Evolutionary conservation across 305 asterid species (phyloP).

Genomic region (Fraxinus nigra): DNA sequence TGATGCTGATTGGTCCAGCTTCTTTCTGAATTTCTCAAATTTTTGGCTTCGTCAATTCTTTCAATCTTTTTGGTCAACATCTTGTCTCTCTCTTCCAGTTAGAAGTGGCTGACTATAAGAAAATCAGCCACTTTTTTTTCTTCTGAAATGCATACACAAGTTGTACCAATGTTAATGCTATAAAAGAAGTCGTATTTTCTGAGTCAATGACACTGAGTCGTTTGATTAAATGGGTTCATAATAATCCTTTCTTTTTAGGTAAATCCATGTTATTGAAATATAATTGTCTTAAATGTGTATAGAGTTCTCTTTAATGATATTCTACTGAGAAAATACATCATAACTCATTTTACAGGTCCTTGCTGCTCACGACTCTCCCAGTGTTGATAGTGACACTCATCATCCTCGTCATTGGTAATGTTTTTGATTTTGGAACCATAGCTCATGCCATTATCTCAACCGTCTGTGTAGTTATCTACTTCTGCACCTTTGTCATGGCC

Average conservation of each 20-base stretch:
- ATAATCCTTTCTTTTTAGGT: background rate
- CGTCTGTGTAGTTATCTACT: slow-evolving; percentile 64
- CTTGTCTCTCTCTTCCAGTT: background rate
- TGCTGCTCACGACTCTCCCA: slow-evolving; percentile 76
- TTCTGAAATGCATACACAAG: background rate
- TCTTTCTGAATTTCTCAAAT: background rate
- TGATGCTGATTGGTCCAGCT: background rate
- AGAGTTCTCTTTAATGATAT: background rate
- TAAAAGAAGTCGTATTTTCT: background rate
- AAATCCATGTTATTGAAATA: background rate
- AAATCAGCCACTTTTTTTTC: background rate
- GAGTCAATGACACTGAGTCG: background rate
- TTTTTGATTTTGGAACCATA: slow-evolving; percentile 46
- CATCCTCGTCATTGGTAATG: slow-evolving; percentile 60
- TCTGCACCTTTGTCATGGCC: slow-evolving; percentile 86
- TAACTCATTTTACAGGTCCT: slow-evolving; percentile 43
- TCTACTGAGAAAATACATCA: background rate
- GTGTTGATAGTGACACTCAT: slow-evolving; percentile 57
- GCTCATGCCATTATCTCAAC: slow-evolving; percentile 72
- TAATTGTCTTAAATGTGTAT: background rate
- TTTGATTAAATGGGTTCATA: background rate
- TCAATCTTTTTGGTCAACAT: background rate
- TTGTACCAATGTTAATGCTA: background rate
- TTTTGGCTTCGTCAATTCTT: background rate
- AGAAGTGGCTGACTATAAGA: background rate